phyloP scores from a whole-genome alignment of 2,329 filamentous ascomycete species.

The Talaromyces sp. region DNA sequence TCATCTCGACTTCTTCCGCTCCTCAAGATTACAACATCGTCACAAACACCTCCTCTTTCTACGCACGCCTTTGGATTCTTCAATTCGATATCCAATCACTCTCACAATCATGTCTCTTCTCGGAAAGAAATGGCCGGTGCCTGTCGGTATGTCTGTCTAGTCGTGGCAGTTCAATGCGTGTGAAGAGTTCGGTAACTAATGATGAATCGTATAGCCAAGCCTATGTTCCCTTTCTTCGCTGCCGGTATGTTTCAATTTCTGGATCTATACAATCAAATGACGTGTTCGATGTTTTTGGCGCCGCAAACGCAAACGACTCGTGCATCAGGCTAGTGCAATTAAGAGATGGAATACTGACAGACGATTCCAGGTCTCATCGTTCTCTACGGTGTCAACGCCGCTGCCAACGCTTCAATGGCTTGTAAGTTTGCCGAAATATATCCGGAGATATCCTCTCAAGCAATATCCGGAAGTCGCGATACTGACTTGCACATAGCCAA shows the following conservation, averaged over 20 bases:
- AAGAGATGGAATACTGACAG: conserved; percentile 12
- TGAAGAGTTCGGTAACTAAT: conserved; percentile 30
- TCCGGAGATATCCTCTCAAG: neutral
- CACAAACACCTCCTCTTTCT: conserved; percentile 24
- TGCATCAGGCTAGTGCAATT: neutral
- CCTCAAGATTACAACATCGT: conserved; percentile 32
- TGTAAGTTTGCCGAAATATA: conserved; percentile 58
- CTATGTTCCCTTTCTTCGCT: conserved; percentile 88
- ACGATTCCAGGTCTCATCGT: conserved; percentile 68
- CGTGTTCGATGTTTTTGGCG: neutral
- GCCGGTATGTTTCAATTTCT: conserved; percentile 67
- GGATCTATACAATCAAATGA: neutral
- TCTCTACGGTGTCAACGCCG: conserved; percentile 85
- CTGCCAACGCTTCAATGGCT: conserved; percentile 71
- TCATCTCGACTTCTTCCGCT: conserved; percentile 34
- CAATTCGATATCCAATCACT: neutral
- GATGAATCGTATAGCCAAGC: conserved; percentile 62
- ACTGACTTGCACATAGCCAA: conserved; percentile 58
- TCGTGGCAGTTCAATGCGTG: neutral
- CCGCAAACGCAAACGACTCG: neutral
- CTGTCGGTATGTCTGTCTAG: conserved; percentile 63
- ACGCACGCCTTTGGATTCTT: neutral
- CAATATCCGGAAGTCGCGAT: neutral
- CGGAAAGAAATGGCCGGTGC: conserved; percentile 79
- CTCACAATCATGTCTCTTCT: conserved; percentile 64